Percentiles rank a stretch among this genome's conserved stretches.
These are phyloP conservation scores for Picea sitchensis DNA, from an alignment of 75 land plant genomes.

Conservation along the genomic window DNA sequence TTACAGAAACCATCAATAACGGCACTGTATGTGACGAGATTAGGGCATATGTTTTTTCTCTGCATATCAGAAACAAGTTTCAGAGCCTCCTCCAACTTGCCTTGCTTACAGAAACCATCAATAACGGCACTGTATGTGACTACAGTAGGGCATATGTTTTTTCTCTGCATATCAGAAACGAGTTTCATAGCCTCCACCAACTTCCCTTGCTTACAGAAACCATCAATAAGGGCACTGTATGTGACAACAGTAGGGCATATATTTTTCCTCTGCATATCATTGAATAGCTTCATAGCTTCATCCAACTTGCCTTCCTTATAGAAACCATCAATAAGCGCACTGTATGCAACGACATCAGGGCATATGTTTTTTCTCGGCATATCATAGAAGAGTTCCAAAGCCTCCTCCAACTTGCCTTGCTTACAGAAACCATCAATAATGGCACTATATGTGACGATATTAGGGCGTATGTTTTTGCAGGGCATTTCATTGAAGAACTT, in stretches of 20 bases:
- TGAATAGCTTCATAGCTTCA: neutral
- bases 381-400: no score
- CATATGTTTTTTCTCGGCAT: no score
- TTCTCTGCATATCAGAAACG: neutral
- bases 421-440: no score
- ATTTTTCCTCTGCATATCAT: no score
- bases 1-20: conserved; percentile 15
- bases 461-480: no score
- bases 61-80: conserved; percentile 6
- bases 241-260: neutral
- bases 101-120: neutral
- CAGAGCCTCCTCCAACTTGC: conserved; percentile 12
- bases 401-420: no score
- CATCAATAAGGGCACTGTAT: conserved; percentile 16
- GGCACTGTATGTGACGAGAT: conserved; percentile 10
- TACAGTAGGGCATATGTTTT: neutral
- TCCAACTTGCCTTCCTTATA: no score
- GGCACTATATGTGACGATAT: no score
- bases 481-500: no score
- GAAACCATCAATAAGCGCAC: no score
- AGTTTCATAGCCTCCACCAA: conserved; percentile 1
- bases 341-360: no score
- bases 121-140: conserved; percentile 6
- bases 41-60: conserved; percentile 4
- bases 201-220: conserved; percentile 13